Percentiles rank a stretch among this genome's conserved stretches.
phyloP scores from a whole-genome alignment of 805 yeast genomes.

The Scheffersomyces ergatensis region DNA sequence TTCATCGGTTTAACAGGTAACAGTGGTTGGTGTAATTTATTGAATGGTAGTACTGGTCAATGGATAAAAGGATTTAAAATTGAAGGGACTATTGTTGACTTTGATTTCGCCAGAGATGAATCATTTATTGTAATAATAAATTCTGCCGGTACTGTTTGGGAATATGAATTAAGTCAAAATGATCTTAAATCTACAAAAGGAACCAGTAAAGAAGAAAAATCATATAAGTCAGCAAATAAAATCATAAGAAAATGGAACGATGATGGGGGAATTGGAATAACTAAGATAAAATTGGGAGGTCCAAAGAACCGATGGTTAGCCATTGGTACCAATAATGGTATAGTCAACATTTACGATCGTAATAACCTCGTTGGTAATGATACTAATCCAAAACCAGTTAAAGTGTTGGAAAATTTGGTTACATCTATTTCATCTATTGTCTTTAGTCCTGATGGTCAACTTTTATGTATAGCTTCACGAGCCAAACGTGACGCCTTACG shows the following conservation, averaged over 20 bases:
- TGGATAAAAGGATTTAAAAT: constrained; percentile 85
- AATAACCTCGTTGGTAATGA: constrained; percentile 16
- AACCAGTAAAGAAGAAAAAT: constrained; percentile 3
- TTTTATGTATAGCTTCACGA: constrained; percentile 80
- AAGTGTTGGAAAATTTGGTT: constrained; percentile 72
- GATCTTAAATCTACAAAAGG: neutral
- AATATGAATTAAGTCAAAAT: constrained; percentile 44
- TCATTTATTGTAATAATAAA: constrained; percentile 57
- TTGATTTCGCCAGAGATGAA: constrained; percentile 58
- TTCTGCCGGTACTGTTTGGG: constrained; percentile 86
- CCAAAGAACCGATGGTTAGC: constrained; percentile 77
- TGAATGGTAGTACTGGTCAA: constrained; percentile 77
- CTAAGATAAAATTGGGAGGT: constrained; percentile 73
- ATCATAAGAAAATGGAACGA: constrained; percentile 77
- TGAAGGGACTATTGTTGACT: constrained; percentile 83
- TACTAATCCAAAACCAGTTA: constrained; percentile 47
- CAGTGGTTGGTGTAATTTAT: constrained; percentile 86
- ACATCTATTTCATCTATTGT: constrained; percentile 72
- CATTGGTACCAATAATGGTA: constrained; percentile 83
- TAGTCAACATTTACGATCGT: constrained; percentile 83
- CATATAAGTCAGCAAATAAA: constrained; percentile 25
- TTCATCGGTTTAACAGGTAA: constrained; percentile 77
- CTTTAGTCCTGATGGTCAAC: constrained; percentile 86
- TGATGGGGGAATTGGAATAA: constrained; percentile 80
- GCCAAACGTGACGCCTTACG: constrained; percentile 83